These are phyloP conservation scores for Escallonia rubra DNA, from an alignment of 129 eudicot genomes.

Conservation along the genomic window DNA sequence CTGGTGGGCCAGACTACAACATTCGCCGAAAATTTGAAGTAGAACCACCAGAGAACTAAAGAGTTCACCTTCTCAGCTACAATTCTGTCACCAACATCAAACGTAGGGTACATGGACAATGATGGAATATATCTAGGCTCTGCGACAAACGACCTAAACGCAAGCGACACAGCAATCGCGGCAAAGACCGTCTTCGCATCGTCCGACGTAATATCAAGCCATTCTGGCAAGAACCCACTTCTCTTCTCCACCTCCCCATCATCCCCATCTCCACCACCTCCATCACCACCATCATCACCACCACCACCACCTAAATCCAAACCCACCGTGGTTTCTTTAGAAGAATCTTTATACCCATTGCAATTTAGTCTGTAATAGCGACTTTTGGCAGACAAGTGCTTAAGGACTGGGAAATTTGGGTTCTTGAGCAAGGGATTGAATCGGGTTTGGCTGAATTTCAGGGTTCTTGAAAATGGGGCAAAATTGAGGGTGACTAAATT, in stretches of 20 bases:
- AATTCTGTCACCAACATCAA: constrained; percentile 92
- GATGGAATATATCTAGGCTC: constrained; percentile 98
- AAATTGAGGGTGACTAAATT: constrained; percentile 18
- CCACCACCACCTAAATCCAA: constrained; percentile 17
- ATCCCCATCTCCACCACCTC: constrained; percentile 57
- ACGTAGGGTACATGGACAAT: constrained; percentile 95
- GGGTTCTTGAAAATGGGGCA: constrained; percentile 23
- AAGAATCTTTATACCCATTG: constrained; percentile 31
- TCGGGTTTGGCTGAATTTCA: constrained; percentile 15
- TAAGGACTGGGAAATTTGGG: constrained; percentile 24
- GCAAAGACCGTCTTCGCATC: constrained; percentile 89
- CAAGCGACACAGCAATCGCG: constrained; percentile 78
- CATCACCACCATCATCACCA: constrained; percentile 54
- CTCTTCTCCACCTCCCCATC: constrained; percentile 45
- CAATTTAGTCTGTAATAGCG: constrained; percentile 21
- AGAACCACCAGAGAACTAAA: no score
- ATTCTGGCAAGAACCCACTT: constrained; percentile 66
- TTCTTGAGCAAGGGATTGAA: constrained; percentile 25
- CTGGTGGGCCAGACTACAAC: no score
- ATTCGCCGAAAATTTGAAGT: no score
- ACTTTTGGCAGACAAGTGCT: constrained; percentile 17
- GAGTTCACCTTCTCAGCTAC: constrained; percentile 79
- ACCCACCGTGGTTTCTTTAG: constrained; percentile 37
- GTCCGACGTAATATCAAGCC: constrained; percentile 75
- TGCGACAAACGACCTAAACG: constrained; percentile 86